Evolutionary conservation across 2,329 filamentous ascomycete species (phyloP).

Genomic region (Aspergillus intermedius): DNA sequence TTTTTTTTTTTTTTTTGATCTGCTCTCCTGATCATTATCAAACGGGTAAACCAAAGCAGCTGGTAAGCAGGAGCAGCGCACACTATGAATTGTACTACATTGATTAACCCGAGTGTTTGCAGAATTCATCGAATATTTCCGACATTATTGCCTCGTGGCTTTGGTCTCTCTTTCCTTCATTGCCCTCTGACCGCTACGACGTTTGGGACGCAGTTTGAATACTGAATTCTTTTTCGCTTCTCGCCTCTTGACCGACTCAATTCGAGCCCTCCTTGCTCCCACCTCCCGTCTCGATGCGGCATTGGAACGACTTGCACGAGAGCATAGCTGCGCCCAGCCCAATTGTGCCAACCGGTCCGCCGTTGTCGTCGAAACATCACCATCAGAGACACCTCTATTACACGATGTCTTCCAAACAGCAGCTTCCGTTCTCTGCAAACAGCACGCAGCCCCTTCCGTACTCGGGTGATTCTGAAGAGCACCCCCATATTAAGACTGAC

Average conservation of each 20-base stretch:
- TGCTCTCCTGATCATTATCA: no score
- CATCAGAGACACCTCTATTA: conserved; percentile 6
- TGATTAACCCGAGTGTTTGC: neutral
- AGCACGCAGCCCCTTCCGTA: neutral
- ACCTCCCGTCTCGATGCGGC: conserved; percentile 21
- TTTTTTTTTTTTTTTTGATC: no score
- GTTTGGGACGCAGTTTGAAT: neutral
- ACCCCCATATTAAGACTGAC: neutral
- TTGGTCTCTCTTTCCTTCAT: neutral
- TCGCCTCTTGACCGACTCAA: no score
- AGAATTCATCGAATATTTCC: neutral
- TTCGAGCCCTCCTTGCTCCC: conserved; percentile 1
- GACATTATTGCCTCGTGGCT: neutral
- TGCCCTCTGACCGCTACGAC: neutral
- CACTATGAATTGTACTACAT: neutral
- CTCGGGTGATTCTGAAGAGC: neutral
- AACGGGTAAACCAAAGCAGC: neutral
- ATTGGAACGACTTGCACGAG: conserved; percentile 19
- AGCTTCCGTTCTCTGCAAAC: neutral
- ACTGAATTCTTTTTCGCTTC: neutral
- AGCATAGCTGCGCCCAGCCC: conserved; percentile 28
- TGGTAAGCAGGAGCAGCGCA: neutral
- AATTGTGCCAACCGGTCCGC: conserved; percentile 26
- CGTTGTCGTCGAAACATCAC: conserved; percentile 11
- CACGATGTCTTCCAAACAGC: neutral